Evolutionary conservation across 768 basidiomycete genomes (phyloP).

Genomic region (Calvatia gigantea): DNA sequence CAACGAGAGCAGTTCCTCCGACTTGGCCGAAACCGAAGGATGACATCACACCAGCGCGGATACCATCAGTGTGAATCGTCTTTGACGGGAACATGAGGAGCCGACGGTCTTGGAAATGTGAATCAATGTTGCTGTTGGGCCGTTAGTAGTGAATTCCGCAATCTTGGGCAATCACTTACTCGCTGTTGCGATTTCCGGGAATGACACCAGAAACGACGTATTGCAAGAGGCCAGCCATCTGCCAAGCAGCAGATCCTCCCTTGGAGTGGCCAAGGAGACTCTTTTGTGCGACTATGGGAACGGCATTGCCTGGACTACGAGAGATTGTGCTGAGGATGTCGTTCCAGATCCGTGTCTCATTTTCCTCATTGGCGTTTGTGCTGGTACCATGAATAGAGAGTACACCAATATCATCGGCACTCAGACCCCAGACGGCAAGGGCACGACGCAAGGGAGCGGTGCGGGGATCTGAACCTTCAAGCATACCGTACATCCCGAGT

Average conservation of each 20-base stretch:
- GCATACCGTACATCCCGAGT: slow-evolving; percentile 93
- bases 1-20: slow-evolving; percentile 83
- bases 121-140: slow-evolving; percentile 79
- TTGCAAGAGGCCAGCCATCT: slow-evolving; percentile 89
- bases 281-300: slow-evolving; percentile 97
- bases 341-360: slow-evolving; percentile 97
- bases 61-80: slow-evolving; percentile 91
- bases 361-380: slow-evolving; percentile 91
- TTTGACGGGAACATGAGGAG: slow-evolving; percentile 97
- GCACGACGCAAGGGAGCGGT: slow-evolving; percentile 93
- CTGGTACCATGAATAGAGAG: slow-evolving; percentile 89
- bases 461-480: slow-evolving; percentile 80
- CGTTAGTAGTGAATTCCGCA: slow-evolving; percentile 1
- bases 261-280: slow-evolving; percentile 96
- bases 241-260: slow-evolving; percentile 99
- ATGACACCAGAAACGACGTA: slow-evolving; percentile 81
- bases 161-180: slow-evolving; percentile 51
- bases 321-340: slow-evolving; percentile 86
- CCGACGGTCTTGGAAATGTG: slow-evolving; percentile 83
- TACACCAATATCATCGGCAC: slow-evolving; percentile 88
- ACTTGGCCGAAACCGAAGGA: slow-evolving; percentile 99
- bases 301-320: slow-evolving; percentile 93
- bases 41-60: slow-evolving; percentile 88
- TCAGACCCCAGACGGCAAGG: slow-evolving; percentile 94
- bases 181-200: slow-evolving; percentile 94